Base-by-base conservation (phyloP, 2,329 filamentous ascomycete genomes). In the Cladosporium colombiae region DNA sequence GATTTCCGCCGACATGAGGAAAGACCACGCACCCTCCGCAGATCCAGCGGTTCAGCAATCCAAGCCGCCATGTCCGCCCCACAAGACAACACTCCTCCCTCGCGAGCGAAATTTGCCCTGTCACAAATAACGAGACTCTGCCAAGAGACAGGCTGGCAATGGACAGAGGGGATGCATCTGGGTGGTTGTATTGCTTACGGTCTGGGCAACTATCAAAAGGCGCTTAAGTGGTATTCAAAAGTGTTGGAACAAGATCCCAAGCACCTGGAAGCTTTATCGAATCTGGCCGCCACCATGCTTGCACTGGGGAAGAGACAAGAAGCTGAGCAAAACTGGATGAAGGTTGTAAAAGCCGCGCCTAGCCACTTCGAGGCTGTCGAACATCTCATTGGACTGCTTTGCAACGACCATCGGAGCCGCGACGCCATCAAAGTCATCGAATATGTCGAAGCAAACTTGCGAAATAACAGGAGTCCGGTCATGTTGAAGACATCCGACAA, bases 281-380 rank as follows among this genome's bases (percentile, higher is more conserved):
- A 98, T 76, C 86, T 96, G 67, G 95, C 94, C 25, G 94, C 94
- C 25, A 93, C 94, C 1, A 82, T 97, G 27, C 88, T 97, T 70
- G 93, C 93, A 65, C 84, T 98, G 11, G 89, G 92, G 67, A 88
- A 90, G 66, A 90, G 90, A 66, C 85, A 90, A 57, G 94, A 98
- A 74, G 95, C 95, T 7, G 90, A 97, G 75, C 85, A 88, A 66
- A 86, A 93, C 74, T 99, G 95, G 95, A 83, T 90, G 69, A 87
- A 86, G 67, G 93, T 93, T n/a, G 88, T 98, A 29, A 91, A 88
- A 74, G 81, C 91, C 65, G 89, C 91, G 10, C 95, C 95, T 0
- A 91, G 88, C 74, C 96, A 96, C 78, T 91, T 99, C 65, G 95
- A 99, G 79, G 93, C 95, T 8, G 92, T 95, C 2, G 95, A 99